phyloP scores from a whole-genome alignment of 2,329 filamentous ascomycete genomes.

The Grosmannia clavigera region DNA sequence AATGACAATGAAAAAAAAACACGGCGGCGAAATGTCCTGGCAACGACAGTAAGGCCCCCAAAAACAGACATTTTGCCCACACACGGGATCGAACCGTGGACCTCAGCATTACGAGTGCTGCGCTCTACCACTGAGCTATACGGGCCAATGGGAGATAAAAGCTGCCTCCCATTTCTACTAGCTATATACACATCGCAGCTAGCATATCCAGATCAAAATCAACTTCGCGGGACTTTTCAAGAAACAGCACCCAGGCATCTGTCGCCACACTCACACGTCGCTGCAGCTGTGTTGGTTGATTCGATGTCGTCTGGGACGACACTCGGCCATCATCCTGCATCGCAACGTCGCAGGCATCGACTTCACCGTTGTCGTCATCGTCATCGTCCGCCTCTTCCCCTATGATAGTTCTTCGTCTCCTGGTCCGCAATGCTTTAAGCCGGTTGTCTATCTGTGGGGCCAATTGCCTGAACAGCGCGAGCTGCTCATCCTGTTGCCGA shows the following conservation, averaged over 20 bases:
- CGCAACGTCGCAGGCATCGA: no score
- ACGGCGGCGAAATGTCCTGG: background rate
- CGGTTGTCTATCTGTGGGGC: background rate
- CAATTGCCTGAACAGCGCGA: background rate
- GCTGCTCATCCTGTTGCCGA: background rate
- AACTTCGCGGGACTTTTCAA: background rate
- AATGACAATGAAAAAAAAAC: no score
- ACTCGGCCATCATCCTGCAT: background rate
- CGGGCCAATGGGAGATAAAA: background rate
- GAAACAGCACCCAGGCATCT: slow-evolving; percentile 6
- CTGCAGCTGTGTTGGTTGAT: background rate
- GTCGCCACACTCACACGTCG: slow-evolving; percentile 2
- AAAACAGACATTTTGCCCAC: background rate
- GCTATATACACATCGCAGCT: slow-evolving; percentile 1
- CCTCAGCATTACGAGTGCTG: slow-evolving; percentile 2
- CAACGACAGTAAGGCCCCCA: background rate
- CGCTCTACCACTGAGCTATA: slow-evolving; percentile 2
- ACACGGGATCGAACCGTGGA: slow-evolving; percentile 2
- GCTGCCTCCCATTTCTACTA: background rate
- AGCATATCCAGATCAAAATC: slow-evolving; percentile 4
- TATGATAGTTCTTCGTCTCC: background rate
- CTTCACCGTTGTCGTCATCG: background rate
- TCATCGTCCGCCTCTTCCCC: background rate
- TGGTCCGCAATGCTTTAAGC: background rate
- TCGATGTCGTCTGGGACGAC: background rate